These are phyloP conservation scores for Rhizoclosmatium sp. DNA, from an alignment of 192 early-diverging fungal genomes.

Conservation along the genomic window DNA sequence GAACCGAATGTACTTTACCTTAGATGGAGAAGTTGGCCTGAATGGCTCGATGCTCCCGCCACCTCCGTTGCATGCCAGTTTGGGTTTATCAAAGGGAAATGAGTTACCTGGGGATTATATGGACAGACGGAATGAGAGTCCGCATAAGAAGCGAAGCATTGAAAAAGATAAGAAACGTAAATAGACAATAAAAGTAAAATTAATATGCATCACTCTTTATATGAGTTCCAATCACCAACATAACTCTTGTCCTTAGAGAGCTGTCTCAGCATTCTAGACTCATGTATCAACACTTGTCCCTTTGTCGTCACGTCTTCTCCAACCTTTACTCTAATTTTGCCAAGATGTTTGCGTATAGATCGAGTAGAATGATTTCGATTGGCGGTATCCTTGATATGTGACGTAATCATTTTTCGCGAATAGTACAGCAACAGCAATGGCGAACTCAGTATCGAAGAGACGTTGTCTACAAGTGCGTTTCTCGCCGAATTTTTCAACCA, in stretches of 20 bases:
- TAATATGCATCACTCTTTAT: neutral
- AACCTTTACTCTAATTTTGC: neutral
- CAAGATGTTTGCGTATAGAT: conserved; percentile 11
- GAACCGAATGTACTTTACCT: neutral
- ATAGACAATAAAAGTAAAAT: neutral
- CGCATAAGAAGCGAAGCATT: neutral
- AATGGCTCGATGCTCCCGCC: neutral
- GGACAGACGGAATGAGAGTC: neutral
- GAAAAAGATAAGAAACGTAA: no score
- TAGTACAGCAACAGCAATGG: conserved; percentile 13
- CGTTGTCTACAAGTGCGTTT: neutral
- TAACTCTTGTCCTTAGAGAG: neutral
- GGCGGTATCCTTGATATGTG: neutral
- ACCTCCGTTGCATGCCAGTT: neutral
- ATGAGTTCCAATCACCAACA: neutral
- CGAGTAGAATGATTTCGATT: neutral
- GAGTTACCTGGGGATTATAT: conserved; percentile 1
- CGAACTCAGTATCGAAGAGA: neutral
- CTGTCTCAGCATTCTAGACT: neutral
- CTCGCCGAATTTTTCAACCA: conserved; percentile 11
- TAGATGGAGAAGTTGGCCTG: neutral
- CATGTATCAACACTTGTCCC: conserved; percentile 3
- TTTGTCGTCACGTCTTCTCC: conserved; percentile 4
- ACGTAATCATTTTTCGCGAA: conserved; percentile 1
- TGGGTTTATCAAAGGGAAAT: conserved; percentile 1